Evolutionary conservation across 768 basidiomycete species (phyloP).

Genomic region (Leccinum rimulosum): DNA sequence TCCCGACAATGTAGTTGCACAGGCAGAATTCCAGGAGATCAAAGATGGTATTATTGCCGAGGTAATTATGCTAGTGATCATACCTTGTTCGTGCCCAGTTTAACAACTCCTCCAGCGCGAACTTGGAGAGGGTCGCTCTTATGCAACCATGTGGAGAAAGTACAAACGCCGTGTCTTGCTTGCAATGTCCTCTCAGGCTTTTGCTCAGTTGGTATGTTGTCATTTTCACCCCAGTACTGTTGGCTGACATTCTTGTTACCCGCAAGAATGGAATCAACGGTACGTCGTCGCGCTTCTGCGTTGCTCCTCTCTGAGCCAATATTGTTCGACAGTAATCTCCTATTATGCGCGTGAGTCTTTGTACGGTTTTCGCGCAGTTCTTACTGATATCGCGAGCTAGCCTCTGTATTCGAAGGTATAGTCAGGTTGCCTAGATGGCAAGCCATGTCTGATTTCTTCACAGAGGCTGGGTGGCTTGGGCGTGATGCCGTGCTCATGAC

Average conservation of each 20-base stretch:
- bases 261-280: constrained; percentile 91
- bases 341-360: constrained; percentile 82
- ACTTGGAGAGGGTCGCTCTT: constrained; percentile 72
- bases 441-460: constrained; percentile 9
- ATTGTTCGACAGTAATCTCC: constrained; percentile 67
- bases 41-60: constrained; percentile 75
- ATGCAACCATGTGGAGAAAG: constrained; percentile 79
- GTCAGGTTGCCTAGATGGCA: neutral
- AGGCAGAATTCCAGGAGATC: constrained; percentile 88
- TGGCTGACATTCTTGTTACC: constrained; percentile 3
- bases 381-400: constrained; percentile 36
- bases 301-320: constrained; percentile 2
- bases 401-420: constrained; percentile 88
- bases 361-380: neutral
- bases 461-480: constrained; percentile 95
- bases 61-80: constrained; percentile 35
- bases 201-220: constrained; percentile 82
- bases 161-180: constrained; percentile 87
- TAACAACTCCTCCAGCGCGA: constrained; percentile 52
- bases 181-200: constrained; percentile 94
- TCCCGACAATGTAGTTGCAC: constrained; percentile 60
- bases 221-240: neutral
- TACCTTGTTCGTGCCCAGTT: neutral
- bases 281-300: constrained; percentile 31
- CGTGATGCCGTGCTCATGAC: constrained; percentile 94